Conservation (phyloP, 1,139 yeast species). For the Hyphopichia pseudoburtonii region DNA sequence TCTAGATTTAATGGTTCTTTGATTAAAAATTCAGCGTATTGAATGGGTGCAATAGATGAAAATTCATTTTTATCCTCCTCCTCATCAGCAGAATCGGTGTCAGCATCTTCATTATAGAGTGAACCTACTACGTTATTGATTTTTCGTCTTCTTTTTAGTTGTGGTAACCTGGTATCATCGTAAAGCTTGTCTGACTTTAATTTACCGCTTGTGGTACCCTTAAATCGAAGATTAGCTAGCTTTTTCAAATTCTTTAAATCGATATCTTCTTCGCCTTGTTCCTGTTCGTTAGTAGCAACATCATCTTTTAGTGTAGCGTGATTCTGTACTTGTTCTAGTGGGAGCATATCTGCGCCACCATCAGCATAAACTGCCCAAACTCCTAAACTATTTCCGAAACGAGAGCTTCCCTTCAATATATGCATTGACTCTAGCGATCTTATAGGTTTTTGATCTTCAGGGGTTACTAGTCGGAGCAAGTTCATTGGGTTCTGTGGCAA, state of each 20-base stretch:
- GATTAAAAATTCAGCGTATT: slow-evolving; percentile 46
- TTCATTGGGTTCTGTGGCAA: slow-evolving; percentile 41
- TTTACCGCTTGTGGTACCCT: slow-evolving; percentile 45
- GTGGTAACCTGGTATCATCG: slow-evolving; percentile 27
- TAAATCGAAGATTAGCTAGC: slow-evolving; percentile 55
- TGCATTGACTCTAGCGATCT: slow-evolving; percentile 55
- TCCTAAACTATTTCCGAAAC: slow-evolving; percentile 61
- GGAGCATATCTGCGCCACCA: slow-evolving; percentile 59
- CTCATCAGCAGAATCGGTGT: slow-evolving; percentile 20
- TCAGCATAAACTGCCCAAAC: slow-evolving; percentile 74
- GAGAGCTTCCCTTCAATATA: slow-evolving; percentile 57
- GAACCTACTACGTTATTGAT: no score
- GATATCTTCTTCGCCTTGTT: slow-evolving; percentile 10
- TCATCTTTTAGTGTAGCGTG: slow-evolving; percentile 21
- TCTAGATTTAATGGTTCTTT: slow-evolving; percentile 21
- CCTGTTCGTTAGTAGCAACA: slow-evolving; percentile 7
- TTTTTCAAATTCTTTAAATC: slow-evolving; percentile 23
- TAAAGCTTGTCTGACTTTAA: slow-evolving; percentile 32
- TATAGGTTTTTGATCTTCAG: slow-evolving; percentile 45
- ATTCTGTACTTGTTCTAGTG: slow-evolving; percentile 44
- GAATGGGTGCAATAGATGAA: slow-evolving; percentile 56
- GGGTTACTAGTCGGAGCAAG: slow-evolving; percentile 24
- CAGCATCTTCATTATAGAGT: slow-evolving; percentile 13
- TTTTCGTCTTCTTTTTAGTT: slow-evolving; percentile 9
- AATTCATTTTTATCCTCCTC: slow-evolving; percentile 30